Evolutionary conservation across 2,329 filamentous ascomycete species (phyloP), one percentile per base, ranked within the genome.

Genomic region (Ceratocystiopsis brevicomis): DNA sequence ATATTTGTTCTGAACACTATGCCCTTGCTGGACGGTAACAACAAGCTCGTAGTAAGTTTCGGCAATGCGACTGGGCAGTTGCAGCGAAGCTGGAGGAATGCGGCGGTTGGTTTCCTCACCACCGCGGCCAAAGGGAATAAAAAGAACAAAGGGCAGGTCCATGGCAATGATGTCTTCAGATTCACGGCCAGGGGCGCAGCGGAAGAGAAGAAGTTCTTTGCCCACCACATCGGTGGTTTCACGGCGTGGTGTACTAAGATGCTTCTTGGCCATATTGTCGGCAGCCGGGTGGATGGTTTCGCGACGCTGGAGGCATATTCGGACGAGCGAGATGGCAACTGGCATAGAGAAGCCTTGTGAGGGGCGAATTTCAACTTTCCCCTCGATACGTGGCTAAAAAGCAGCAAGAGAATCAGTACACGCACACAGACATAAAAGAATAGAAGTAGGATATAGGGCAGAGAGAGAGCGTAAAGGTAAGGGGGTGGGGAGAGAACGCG

Each of bases 21-120:
- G 78, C 3, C 87, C 85, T 61, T 96, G 88, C 57, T 96, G 88
- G 18, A 98, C 81, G 42, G 81, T 93, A 42, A 98, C 90, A 44
- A 96, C 85, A 48, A 98, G 72, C 63, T 98, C 90, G 64, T 96
- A 98, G 59, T 71, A 94, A 39, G 90, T 98, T 65, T 98, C 90
- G 47, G 86, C 87, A n/a, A 84, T 94, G 54, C 90, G 76, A 62
- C 82, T 90, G 19, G 86, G 80, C 44, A 98, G 69, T 59, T 93
- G 84, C 53, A 98, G 62, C 51, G 85, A 94, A 33, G 90, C 87
- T 3, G 90, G 88, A 2, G 90, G 90, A 54, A 96, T 87, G 52
- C 87, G 75, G 52, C 86, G 70, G 52, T 87, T 90, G 21, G 81
- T 78, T 61, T 96, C 90, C 59, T 92, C 83, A 44, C 87, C 86